phyloP scores from a whole-genome alignment of 108 stramenopile species.

The Cyclotella atomus region DNA sequence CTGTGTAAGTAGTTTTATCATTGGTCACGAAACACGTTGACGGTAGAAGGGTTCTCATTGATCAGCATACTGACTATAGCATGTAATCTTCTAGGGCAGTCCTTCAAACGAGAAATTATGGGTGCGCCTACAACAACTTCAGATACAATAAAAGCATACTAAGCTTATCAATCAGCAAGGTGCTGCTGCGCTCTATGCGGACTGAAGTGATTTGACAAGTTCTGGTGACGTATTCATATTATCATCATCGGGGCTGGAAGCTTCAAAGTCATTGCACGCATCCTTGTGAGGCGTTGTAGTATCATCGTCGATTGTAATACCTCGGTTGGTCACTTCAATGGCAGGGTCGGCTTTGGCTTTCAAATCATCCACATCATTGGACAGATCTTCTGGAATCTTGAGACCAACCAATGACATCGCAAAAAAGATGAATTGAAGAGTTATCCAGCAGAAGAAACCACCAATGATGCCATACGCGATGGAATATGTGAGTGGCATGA shows the following conservation, averaged over 20 bases:
- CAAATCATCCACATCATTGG: not conserved
- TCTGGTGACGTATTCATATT: not conserved
- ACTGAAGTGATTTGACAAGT: not conserved
- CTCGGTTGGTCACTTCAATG: not conserved
- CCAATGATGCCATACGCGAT: conserved; percentile 81
- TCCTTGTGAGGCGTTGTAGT: not conserved
- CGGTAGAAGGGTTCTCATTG: too few relatives aligned
- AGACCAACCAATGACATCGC: not conserved
- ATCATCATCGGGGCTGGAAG: not conserved
- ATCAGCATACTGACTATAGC: too few relatives aligned
- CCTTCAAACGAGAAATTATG: too few relatives aligned
- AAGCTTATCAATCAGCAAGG: too few relatives aligned
- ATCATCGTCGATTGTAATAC: not conserved
- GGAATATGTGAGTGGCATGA: conserved; percentile 85
- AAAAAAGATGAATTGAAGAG: not conserved
- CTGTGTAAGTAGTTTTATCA: too few relatives aligned
- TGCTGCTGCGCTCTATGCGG: too few relatives aligned
- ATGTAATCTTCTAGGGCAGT: too few relatives aligned
- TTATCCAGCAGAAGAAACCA: conserved; percentile 44
- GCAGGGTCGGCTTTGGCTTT: not conserved
- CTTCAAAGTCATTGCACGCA: not conserved
- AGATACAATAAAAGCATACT: too few relatives aligned
- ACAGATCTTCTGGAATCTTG: not conserved
- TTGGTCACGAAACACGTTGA: too few relatives aligned
- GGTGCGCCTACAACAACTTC: too few relatives aligned